These are phyloP conservation scores for Diaporthe ilicicola DNA, from an alignment of 2,329 filamentous ascomycete species.

Conservation along the genomic window DNA sequence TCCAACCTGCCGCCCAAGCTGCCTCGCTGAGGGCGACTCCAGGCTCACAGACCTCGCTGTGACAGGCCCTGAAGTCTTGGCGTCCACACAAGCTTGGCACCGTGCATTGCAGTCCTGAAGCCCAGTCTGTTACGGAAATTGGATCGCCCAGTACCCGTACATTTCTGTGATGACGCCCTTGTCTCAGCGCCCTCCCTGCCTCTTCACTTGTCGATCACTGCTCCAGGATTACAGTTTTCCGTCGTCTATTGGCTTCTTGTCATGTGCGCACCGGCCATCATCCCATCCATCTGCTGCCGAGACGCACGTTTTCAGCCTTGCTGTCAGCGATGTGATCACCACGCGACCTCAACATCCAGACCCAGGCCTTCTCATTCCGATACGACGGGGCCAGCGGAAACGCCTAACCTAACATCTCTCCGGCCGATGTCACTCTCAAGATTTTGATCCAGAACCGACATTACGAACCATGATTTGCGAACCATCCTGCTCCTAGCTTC, in stretches of 20 bases:
- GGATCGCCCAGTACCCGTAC: not conserved
- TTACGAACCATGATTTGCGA: not conserved
- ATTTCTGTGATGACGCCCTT: constrained; percentile 2
- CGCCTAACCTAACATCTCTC: not conserved
- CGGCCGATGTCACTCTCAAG: not conserved
- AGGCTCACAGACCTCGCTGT: constrained; percentile 13
- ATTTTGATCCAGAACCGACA: not conserved
- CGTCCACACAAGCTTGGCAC: not conserved
- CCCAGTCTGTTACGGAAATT: constrained; percentile 31
- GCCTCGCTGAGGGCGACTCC: not conserved
- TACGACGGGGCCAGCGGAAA: not conserved
- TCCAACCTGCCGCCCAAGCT: not conserved
- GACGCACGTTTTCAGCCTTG: constrained; percentile 25
- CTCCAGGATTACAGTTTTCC: constrained; percentile 24
- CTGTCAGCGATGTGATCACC: constrained; percentile 14
- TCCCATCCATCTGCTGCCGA: constrained; percentile 14
- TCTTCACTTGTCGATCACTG: constrained; percentile 29
- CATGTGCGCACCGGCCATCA: constrained; percentile 4
- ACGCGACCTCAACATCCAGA: constrained; percentile 10
- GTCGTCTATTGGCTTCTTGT: constrained; percentile 11
- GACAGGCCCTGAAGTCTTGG: constrained; percentile 17
- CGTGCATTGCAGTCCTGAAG: constrained; percentile 30
- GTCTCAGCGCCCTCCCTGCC: constrained; percentile 26
- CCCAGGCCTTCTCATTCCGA: not conserved
- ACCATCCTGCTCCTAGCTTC: not conserved